phyloP scores from a whole-genome alignment of 371 early-diverging fungal species.

The Nematocida ausubeli region DNA sequence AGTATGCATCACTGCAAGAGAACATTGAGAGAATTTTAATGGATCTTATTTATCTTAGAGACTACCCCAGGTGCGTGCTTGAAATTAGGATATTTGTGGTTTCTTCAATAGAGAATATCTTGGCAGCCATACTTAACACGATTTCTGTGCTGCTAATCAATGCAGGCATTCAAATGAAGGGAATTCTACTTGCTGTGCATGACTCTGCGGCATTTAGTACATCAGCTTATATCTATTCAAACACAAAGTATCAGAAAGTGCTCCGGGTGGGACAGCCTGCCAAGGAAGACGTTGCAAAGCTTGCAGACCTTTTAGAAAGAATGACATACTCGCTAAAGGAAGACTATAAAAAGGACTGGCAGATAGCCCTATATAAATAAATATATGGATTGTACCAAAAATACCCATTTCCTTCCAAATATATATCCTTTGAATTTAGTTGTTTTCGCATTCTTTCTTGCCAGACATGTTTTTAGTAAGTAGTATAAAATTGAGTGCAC shows the following conservation, averaged over 20 bases:
- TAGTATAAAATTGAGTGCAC: too few relatives aligned
- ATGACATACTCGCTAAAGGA: constrained; percentile 28
- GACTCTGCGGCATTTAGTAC: background rate
- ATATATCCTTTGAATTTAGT: too few relatives aligned
- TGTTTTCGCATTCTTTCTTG: too few relatives aligned
- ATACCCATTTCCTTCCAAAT: too few relatives aligned
- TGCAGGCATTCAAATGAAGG: constrained; percentile 26
- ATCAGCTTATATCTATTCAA: background rate
- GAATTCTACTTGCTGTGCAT: constrained; percentile 10
- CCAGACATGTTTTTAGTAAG: too few relatives aligned
- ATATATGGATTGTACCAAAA: background rate
- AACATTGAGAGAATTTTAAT: constrained; percentile 9
- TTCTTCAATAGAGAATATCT: background rate
- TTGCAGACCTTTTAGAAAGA: constrained; percentile 20
- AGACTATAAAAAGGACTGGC: constrained; percentile 9
- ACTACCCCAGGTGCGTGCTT: constrained; percentile 43
- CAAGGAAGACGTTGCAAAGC: background rate
- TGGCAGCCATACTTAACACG: constrained; percentile 16
- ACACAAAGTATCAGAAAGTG: constrained; percentile 3
- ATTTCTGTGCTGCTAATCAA: constrained; percentile 21
- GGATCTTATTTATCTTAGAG: background rate
- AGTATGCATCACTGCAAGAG: constrained; percentile 15
- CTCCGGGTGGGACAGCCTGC: background rate
- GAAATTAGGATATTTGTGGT: constrained; percentile 31
- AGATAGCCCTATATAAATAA: constrained; percentile 1